Conservation (phyloP, 148 eudicot species). For the Cornus suecica region DNA sequence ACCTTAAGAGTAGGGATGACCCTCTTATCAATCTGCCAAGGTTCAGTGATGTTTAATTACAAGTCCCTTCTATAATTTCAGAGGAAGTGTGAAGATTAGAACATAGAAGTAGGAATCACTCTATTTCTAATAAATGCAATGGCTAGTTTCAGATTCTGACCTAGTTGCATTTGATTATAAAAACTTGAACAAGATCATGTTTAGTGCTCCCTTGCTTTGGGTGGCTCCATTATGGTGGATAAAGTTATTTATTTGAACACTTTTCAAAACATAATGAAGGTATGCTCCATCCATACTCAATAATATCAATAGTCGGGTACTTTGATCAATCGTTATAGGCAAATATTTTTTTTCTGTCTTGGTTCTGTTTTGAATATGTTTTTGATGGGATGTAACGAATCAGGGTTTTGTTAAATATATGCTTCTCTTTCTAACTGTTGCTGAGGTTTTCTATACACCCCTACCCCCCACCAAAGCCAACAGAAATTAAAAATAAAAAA, state of each 20-base stretch:
- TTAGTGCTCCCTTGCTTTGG: neutral
- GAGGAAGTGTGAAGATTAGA: too few species aligned
- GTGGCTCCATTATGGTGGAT: neutral
- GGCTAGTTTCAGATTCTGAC: neutral
- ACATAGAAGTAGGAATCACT: too few species aligned
- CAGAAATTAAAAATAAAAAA: too few species aligned
- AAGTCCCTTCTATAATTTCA: too few species aligned
- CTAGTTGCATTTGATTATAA: too few species aligned
- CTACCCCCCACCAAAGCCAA: too few species aligned
- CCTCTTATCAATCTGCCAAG: too few species aligned
- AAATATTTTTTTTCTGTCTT: neutral
- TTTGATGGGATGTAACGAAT: neutral
- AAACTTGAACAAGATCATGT: neutral
- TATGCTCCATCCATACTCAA: neutral
- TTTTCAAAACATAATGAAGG: neutral
- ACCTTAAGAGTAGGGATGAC: too few species aligned
- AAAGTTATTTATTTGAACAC: neutral
- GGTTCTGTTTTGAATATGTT: too few species aligned
- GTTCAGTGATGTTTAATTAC: too few species aligned
- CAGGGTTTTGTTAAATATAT: neutral
- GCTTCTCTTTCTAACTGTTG: neutral
- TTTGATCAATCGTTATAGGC: neutral
- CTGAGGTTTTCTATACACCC: too few species aligned
- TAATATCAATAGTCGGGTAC: neutral
- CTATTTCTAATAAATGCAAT: too few species aligned